Base-by-base conservation (phyloP, 192 early-diverging fungal genomes). In the Pecoramyces ruminantium region DNA sequence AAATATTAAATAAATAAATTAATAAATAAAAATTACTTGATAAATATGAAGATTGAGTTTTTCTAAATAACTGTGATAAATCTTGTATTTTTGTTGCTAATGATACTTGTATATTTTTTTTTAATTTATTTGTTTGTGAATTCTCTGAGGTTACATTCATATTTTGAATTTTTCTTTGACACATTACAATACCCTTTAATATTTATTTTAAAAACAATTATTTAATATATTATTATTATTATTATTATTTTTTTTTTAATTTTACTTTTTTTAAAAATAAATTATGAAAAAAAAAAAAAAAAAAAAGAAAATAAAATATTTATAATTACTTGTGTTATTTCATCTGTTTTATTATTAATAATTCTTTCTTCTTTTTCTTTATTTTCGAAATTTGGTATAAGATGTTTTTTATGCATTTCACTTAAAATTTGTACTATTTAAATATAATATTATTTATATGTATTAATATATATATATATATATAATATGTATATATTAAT, bases 311-410 rank as follows among this genome's bases (percentile, higher is more conserved):
- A n/a, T n/a, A n/a, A n/a, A n/a, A n/a, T n/a, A n/a, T n/a, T n/a
- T 34, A 6, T 11, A 34, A 34, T 34, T 34, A 95, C 93, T 51
- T 89, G 84, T 6, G 96, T 96, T 80, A 98, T 96, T 17, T 93
- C 92, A 11, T 92, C 88, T 11, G 96, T 96, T 67, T 67, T 67
- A 25, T 67, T 18, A 67, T 80, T 80, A 77, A 77, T 42, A 25
- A 80, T 12, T 80, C 30, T 86, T 83, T 95, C 93, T 83, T 95
- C 94, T 3, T 84, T 88, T 0, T 89, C 85, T 28, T 92, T 89
- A 86, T 99, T 96, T 80, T 97, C 95, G 81, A 99, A 99, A 34
- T 96, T 96, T 27, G 97, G 97, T 79, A 98, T 83, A 27, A 96
- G 84, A 83, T 96, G 94, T 81, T 93, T 93, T 82, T 92, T 93